Conservation (phyloP, 306 rosid genomes). For the Trifolium pratense region DNA sequence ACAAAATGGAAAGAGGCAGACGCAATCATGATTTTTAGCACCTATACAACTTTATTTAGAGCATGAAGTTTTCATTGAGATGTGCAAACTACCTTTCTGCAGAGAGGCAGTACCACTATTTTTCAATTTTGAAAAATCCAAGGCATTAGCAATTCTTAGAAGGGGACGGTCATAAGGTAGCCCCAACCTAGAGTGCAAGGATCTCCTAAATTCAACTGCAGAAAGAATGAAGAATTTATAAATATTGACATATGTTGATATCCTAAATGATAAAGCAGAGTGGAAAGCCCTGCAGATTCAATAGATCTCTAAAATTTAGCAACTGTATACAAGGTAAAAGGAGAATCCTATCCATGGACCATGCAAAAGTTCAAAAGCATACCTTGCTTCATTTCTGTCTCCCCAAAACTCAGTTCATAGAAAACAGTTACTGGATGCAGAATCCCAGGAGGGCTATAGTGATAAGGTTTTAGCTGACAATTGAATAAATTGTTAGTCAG, state of each 20-base stretch:
- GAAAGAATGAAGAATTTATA: conserved; percentile 40
- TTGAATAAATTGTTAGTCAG: conserved; percentile 37
- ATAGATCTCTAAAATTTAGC: conserved; percentile 18
- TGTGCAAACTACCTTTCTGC: conserved; percentile 63
- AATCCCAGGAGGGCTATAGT: conserved; percentile 84
- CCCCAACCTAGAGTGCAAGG: conserved; percentile 85
- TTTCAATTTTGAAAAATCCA: conserved; percentile 60
- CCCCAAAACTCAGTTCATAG: conserved; percentile 89
- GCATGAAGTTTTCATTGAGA: conserved; percentile 15
- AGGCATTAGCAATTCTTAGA: conserved; percentile 82
- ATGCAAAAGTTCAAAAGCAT: conserved; percentile 39
- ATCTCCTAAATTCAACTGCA: conserved; percentile 86
- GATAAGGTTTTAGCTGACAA: conserved; percentile 76
- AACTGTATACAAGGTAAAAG: conserved; percentile 25
- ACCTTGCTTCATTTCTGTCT: conserved; percentile 98
- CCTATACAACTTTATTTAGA: conserved; percentile 23
- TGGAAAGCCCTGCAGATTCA: conserved; percentile 11
- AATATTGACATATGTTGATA: conserved; percentile 24
- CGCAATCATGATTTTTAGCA: conserved; percentile 30
- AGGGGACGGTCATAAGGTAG: conserved; percentile 91
- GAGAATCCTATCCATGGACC: conserved; percentile 20
- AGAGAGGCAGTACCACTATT: conserved; percentile 47
- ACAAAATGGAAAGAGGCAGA: conserved; percentile 16
- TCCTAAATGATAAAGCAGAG: conserved; percentile 16
- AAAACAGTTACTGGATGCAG: conserved; percentile 80